These are phyloP conservation scores for Phaffia rhodozyma DNA, from an alignment of 1,284 basidiomycete genomes.

Conservation along the genomic window DNA sequence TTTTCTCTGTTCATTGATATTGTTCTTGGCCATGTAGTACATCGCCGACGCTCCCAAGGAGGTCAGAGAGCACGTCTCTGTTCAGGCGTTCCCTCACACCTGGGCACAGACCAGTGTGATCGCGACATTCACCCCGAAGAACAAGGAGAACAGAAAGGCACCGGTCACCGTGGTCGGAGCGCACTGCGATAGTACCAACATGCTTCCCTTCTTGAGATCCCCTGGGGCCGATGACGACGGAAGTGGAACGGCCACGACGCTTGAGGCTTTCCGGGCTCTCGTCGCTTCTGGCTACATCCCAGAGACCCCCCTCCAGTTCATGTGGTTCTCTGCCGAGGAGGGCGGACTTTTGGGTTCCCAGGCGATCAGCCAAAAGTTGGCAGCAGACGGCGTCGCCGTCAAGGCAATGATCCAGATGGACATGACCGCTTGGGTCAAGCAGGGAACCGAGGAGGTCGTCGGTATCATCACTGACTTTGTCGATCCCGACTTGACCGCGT, in stretches of 20 bases:
- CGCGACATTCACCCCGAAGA: constrained; percentile 20
- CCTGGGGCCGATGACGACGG: constrained; percentile 83
- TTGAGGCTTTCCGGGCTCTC: constrained; percentile 78
- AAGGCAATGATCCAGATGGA: constrained; percentile 80
- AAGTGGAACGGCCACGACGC: constrained; percentile 80
- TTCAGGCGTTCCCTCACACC: constrained; percentile 69
- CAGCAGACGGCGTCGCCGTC: constrained; percentile 50
- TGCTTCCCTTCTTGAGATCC: constrained; percentile 76
- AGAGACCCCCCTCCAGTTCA: constrained; percentile 66
- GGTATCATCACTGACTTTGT: constrained; percentile 86
- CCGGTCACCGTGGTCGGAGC: constrained; percentile 54
- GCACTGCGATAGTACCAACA: constrained; percentile 84
- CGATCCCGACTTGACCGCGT: constrained; percentile 53
- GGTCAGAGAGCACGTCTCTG: constrained; percentile 42
- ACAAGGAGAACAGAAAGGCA: constrained; percentile 28
- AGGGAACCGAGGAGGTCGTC: constrained; percentile 70
- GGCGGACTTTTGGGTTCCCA: constrained; percentile 90
- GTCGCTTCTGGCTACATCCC: constrained; percentile 68
- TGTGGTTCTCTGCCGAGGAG: constrained; percentile 93
- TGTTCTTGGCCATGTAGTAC: constrained; percentile 40
- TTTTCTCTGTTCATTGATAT: constrained; percentile 16
- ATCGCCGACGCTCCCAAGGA: constrained; percentile 45
- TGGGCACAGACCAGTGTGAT: constrained; percentile 84
- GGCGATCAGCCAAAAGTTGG: constrained; percentile 73
- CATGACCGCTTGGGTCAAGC: constrained; percentile 95